phyloP scores from a whole-genome alignment of 2,329 filamentous ascomycete species.

The Penicillium olsonii region DNA sequence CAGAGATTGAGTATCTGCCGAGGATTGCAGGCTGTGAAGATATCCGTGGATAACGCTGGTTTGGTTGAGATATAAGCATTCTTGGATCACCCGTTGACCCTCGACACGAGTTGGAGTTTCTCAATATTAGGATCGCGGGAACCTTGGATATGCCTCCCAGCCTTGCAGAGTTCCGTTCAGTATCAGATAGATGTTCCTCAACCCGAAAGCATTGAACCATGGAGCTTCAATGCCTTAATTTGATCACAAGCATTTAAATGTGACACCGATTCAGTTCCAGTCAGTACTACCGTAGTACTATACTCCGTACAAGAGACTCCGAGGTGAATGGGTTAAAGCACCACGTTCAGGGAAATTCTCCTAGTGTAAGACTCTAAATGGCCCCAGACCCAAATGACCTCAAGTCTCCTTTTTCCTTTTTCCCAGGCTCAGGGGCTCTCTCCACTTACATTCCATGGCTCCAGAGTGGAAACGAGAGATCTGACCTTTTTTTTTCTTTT shows the following conservation, averaged over 20 bases:
- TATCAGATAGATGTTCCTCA: background rate
- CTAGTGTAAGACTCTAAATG: background rate
- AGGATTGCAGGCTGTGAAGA: background rate
- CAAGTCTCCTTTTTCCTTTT: background rate
- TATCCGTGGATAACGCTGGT: background rate
- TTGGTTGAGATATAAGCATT: too few relatives aligned
- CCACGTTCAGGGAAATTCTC: background rate
- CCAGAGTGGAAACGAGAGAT: slow-evolving; percentile 8
- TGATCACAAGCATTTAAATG: background rate
- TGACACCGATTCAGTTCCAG: background rate
- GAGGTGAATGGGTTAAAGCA: too few relatives aligned
- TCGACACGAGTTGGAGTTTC: background rate
- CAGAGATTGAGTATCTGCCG: background rate
- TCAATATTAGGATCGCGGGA: background rate
- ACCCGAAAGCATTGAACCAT: background rate
- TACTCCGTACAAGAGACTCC: background rate
- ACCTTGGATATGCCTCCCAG: background rate
- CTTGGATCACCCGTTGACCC: too few relatives aligned
- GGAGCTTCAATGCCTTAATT: background rate
- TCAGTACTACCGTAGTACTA: too few relatives aligned
- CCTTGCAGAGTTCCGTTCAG: too few relatives aligned
- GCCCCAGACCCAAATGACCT: too few relatives aligned
- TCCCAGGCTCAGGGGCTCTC: slow-evolving; percentile 5
- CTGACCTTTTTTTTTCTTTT: slow-evolving; percentile 1
- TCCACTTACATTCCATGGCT: slow-evolving; percentile 5